A percentile compares a stretch with the other conserved stretches of the same genome.
Conservation (phyloP, 2,329 filamentous ascomycete species). For the Arthrinium phaeospermum region DNA sequence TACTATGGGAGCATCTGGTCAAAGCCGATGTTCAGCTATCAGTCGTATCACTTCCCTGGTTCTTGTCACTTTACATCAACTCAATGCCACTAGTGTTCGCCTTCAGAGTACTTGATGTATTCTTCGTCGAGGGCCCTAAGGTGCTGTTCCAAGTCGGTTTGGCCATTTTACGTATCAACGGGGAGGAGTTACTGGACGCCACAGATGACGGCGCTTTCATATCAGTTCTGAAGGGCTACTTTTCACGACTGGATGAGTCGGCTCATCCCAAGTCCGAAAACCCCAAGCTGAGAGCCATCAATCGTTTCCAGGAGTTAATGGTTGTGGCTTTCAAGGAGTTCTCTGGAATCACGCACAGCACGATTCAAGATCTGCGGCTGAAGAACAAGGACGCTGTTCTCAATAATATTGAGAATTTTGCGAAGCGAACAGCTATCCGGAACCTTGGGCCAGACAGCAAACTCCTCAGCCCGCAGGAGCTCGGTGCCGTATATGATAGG, state of each 20-base stretch:
- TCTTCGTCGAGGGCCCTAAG: slow-evolving; percentile 97
- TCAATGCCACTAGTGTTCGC: slow-evolving; percentile 99
- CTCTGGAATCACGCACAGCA: slow-evolving; percentile 90
- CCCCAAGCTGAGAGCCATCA: slow-evolving; percentile 90
- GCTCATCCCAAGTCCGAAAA: slow-evolving; percentile 96
- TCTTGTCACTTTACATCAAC: slow-evolving; percentile 97
- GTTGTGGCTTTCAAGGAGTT: slow-evolving; percentile 99
- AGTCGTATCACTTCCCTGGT: slow-evolving; percentile 97
- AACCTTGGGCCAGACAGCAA: slow-evolving; percentile 98
- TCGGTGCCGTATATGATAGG: slow-evolving; percentile 89
- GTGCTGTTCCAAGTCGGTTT: slow-evolving; percentile 96
- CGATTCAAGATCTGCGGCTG: slow-evolving; percentile 83
- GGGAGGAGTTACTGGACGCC: slow-evolving; percentile 92
- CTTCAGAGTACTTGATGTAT: slow-evolving; percentile 94
- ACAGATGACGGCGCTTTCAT: slow-evolving; percentile 96
- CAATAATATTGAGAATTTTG: slow-evolving; percentile 95
- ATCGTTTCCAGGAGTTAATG: slow-evolving; percentile 97
- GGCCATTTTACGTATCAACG: slow-evolving; percentile 96
- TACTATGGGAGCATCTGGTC: slow-evolving; percentile 97
- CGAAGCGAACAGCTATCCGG: slow-evolving; percentile 93
- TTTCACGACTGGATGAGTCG: slow-evolving; percentile 89
- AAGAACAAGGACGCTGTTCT: slow-evolving; percentile 95
- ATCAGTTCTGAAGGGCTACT: slow-evolving; percentile 93
- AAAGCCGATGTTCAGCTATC: slow-evolving; percentile 97
- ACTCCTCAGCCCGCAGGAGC: slow-evolving; percentile 80